Conservation (phyloP, 2,329 filamentous ascomycete genomes). For the Leptoxyphium fumago region DNA sequence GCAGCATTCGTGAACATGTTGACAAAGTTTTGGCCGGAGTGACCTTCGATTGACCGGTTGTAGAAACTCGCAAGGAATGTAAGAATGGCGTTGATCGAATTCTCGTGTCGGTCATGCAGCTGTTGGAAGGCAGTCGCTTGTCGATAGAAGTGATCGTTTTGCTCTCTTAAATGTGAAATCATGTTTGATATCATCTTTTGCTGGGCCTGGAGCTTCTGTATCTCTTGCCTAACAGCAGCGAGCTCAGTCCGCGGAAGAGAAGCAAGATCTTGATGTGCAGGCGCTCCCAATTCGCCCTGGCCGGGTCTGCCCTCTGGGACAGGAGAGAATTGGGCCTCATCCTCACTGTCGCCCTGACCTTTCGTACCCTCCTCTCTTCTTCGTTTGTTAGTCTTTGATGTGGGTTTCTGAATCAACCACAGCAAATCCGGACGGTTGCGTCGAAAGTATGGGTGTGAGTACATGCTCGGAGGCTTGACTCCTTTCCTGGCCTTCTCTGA, state of each 20-base stretch:
- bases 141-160: conserved; percentile 76
- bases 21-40: conserved; percentile 61
- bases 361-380: conserved; percentile 44
- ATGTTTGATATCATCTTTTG: conserved; percentile 75
- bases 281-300: conserved; percentile 10
- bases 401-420: conserved; percentile 94
- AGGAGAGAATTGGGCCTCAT: conserved; percentile 30
- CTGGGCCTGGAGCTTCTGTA: conserved; percentile 69
- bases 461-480: conserved; percentile 87
- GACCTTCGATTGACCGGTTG: conserved; percentile 78
- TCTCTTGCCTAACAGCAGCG: conserved; percentile 59
- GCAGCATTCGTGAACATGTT: conserved; percentile 58
- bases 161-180: conserved; percentile 64
- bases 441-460: conserved; percentile 92
- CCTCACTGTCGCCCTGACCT: conserved; percentile 59
- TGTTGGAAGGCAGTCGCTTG: conserved; percentile 82
- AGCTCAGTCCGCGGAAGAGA: conserved; percentile 58
- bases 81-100: conserved; percentile 96
- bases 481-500: conserved; percentile 94
- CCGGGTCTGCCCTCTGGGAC: conserved; percentile 10
- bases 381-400: conserved; percentile 43
- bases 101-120: conserved; percentile 91
- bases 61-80: conserved; percentile 96
- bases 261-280: conserved; percentile 33
- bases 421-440: conserved; percentile 81